Evolutionary conservation across 495 filamentous ascomycete genomes (phyloP), one percentile per base, ranked within the genome.

Genomic region (Parachaetomium inaequale): DNA sequence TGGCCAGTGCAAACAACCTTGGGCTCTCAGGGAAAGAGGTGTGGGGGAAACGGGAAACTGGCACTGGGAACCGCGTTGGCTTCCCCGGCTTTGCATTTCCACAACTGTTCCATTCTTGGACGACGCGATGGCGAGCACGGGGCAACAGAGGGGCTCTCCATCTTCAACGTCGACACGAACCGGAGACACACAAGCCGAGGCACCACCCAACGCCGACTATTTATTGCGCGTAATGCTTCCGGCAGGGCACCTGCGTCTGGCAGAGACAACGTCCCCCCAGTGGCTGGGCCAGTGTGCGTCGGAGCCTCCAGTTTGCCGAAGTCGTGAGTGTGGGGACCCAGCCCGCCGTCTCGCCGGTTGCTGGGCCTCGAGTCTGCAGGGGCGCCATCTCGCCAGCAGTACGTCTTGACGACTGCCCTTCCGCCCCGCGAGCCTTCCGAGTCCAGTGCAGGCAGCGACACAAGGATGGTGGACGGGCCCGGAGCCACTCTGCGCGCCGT

Each of bases 161-260:
- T 15, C 32, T 45, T 42, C 3, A 23, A 46, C 19, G 17, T 46
- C 7, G 51, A 34, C 31, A 47, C 26, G 29, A 38, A 31, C 45
- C 12, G 40, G 51, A 59, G 52, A 56, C 59, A 55, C 59, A n/a
- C 2, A 31, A 28, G 49, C 49, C 49, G 49, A 52, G 49, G 49
- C 6, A 52, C 17, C 26, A 14, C 26, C 49, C 15, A 31, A 17
- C 11, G 8, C n/a, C n/a, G n/a, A n/a, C n/a, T n/a, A n/a, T 61
- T 63, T 66, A 49, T 43, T 66, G 68, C 70, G 72, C 68, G 70
- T 71, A 74, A 74, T 53, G 63, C 68, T 66, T 71, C 72, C 70
- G 72, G 70, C 68, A 72, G 66, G 50, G 46, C 63, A 60, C 68
- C 62, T 72, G 71, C 70, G 70, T 70, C 65, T 63, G 55, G 53